These are phyloP conservation scores for Penicillium sp. DNA, from an alignment of 2,329 filamentous ascomycete genomes.

Conservation along the genomic window DNA sequence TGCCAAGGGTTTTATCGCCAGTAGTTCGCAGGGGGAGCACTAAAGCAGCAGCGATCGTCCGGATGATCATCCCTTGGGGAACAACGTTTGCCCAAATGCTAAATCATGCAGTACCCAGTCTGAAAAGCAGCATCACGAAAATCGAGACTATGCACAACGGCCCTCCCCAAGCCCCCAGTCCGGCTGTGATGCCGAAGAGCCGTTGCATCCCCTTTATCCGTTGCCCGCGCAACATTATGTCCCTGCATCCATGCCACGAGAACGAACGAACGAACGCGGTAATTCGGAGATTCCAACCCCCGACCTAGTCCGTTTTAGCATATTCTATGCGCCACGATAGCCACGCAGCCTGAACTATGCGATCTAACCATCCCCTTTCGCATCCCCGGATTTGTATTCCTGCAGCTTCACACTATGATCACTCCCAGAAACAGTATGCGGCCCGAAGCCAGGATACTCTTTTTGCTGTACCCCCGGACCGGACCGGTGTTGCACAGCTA, in stretches of 20 bases:
- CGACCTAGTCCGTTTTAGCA: not conserved
- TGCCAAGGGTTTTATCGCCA: slow-evolving; percentile 19
- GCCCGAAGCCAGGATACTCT: not conserved
- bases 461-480: not conserved
- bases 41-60: slow-evolving; percentile 23
- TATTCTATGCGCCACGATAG: slow-evolving; percentile 1
- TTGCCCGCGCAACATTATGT: slow-evolving; percentile 15
- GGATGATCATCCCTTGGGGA: slow-evolving; percentile 17
- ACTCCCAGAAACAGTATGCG: slow-evolving; percentile 1
- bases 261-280: not conserved
- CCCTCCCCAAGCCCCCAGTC: not conserved
- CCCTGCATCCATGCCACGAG: slow-evolving; percentile 1
- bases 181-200: slow-evolving; percentile 8
- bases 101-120: slow-evolving; percentile 10
- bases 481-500: not conserved
- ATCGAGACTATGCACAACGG: slow-evolving; percentile 4
- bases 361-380: not conserved
- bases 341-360: not conserved
- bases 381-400: not conserved
- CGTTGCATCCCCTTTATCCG: slow-evolving; percentile 4
- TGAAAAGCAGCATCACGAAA: slow-evolving; percentile 19
- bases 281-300: not conserved
- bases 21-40: slow-evolving; percentile 13
- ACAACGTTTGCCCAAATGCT: slow-evolving; percentile 10
- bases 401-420: slow-evolving; percentile 3